phyloP scores from a whole-genome alignment of 2,329 filamentous ascomycete genomes.

The Cordyceps tenuipes region DNA sequence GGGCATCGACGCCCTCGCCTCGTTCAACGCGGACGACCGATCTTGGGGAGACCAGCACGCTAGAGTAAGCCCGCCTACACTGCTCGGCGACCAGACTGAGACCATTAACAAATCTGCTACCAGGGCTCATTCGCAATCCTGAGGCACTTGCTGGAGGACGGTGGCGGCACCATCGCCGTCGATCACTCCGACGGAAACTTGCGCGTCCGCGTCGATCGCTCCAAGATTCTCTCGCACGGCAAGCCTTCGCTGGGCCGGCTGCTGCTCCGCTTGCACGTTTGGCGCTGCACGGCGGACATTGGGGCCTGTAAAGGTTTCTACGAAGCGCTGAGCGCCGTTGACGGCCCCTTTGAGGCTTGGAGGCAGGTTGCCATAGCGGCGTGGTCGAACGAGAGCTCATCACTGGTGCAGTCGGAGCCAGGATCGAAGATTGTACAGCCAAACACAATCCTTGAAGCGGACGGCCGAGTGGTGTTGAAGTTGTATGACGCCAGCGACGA shows the following conservation, averaged over 20 bases:
- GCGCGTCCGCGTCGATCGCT: conserved; percentile 46
- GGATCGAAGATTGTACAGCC: not conserved
- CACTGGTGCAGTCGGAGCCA: not conserved
- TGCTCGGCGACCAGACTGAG: not conserved
- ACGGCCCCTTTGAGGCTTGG: not conserved
- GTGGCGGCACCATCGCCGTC: conserved; percentile 30
- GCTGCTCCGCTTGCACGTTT: conserved; percentile 52
- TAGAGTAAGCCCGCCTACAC: not conserved
- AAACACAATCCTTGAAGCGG: not conserved
- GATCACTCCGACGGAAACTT: conserved; percentile 37
- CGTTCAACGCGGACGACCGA: not conserved
- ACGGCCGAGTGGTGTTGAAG: not conserved
- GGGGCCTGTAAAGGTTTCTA: conserved; percentile 13
- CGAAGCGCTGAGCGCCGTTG: not conserved
- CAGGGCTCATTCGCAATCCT: not conserved
- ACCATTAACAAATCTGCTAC: not conserved
- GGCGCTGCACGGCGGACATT: conserved; percentile 53
- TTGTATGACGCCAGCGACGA: not conserved
- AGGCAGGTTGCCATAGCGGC: not conserved
- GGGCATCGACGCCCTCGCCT: not conserved
- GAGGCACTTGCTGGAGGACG: not conserved
- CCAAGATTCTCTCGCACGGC: conserved; percentile 46
- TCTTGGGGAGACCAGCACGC: conserved; percentile 29
- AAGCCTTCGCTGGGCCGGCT: conserved; percentile 50
- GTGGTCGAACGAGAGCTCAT: not conserved